These are phyloP conservation scores for Colletotrichum aenigma DNA, from an alignment of 2,329 filamentous ascomycete species.

Conservation along the genomic window DNA sequence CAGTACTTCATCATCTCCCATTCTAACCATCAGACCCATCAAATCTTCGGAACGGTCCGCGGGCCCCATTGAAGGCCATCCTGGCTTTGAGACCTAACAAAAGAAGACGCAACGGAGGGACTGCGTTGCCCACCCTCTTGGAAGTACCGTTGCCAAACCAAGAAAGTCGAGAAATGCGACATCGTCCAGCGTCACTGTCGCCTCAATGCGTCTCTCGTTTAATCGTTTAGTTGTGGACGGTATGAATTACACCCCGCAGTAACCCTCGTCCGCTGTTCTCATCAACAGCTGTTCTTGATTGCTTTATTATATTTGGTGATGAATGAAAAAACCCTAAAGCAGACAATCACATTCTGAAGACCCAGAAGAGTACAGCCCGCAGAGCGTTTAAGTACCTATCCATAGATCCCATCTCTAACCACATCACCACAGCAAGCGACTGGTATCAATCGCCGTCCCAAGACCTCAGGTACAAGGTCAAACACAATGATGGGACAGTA, in stretches of 20 bases:
- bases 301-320: fast-evolving
- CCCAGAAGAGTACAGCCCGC: fast-evolving
- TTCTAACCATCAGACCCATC: background rate
- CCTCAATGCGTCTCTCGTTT: fast-evolving
- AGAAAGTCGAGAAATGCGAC: background rate
- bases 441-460: background rate
- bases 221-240: fast-evolving
- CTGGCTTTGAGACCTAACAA: background rate
- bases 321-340: background rate
- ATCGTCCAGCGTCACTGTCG: background rate
- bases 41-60: background rate
- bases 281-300: background rate
- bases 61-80: background rate
- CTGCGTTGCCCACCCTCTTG: fast-evolving
- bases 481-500: background rate
- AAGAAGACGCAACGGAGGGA: background rate
- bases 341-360: background rate
- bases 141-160: fast-evolving
- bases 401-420: fast-evolving
- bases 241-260: fast-evolving
- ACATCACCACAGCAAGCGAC: background rate
- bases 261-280: fast-evolving
- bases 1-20: no score
- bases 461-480: background rate
- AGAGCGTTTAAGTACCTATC: fast-evolving